phyloP scores from a whole-genome alignment of 1,284 basidiomycete species.

The Apiotrichum gamsii region DNA sequence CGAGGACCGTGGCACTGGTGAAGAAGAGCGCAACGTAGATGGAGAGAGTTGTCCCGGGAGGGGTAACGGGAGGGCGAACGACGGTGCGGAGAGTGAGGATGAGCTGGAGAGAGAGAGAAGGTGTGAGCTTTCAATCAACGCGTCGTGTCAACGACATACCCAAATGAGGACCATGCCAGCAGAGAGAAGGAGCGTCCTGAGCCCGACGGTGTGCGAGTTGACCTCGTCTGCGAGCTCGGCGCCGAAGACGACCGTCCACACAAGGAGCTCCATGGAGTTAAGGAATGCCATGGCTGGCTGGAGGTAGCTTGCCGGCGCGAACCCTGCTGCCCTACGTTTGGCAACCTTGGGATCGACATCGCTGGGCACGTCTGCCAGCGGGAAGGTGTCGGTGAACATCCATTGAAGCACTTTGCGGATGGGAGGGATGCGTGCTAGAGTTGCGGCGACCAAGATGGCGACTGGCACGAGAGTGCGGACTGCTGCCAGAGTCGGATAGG shows the following conservation, averaged over 20 bases:
- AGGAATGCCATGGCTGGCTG: slow-evolving; percentile 21
- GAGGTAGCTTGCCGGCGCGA: slow-evolving; percentile 1
- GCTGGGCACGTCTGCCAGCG: slow-evolving; percentile 4
- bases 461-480: neutral
- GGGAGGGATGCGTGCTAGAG: neutral
- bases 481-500: neutral
- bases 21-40: slow-evolving; percentile 27
- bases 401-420: neutral
- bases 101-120: too few species aligned
- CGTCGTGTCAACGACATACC: slow-evolving; percentile 34
- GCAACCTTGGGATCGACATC: slow-evolving; percentile 3
- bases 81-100: slow-evolving; percentile 19
- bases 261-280: slow-evolving; percentile 21
- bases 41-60: slow-evolving; percentile 32
- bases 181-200: slow-evolving; percentile 8
- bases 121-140: neutral
- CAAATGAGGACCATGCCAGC: slow-evolving; percentile 38
- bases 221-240: slow-evolving; percentile 15
- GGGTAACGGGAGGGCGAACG: slow-evolving; percentile 32
- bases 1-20: slow-evolving; percentile 24
- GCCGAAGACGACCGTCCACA: slow-evolving; percentile 35
- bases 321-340: neutral
- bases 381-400: slow-evolving; percentile 12
- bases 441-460: neutral
- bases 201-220: neutral